phyloP scores from a whole-genome alignment of 305 asterid species.

The Rubia occidens region DNA sequence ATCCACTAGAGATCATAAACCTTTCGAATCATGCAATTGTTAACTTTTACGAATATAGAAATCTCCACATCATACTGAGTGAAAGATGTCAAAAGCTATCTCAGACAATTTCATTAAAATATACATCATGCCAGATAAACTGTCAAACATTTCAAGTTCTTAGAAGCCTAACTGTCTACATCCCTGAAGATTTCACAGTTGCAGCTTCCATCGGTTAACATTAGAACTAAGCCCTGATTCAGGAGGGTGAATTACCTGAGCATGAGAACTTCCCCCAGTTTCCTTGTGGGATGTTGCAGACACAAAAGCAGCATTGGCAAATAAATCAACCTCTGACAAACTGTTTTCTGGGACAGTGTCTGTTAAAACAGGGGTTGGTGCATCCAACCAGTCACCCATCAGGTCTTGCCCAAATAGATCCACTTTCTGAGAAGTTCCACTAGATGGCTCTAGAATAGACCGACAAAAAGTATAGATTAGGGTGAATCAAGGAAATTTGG shows the following conservation, averaged over 20 bases:
- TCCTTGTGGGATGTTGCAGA: constrained; percentile 54
- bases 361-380: constrained; percentile 36
- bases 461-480: constrained; percentile 5
- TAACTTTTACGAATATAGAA: background rate
- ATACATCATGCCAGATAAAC: background rate
- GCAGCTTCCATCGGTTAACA: background rate
- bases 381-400: constrained; percentile 71
- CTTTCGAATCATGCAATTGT: background rate
- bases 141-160: background rate
- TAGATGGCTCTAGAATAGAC: constrained; percentile 53
- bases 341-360: constrained; percentile 33
- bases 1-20: background rate
- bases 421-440: constrained; percentile 54
- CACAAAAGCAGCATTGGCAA: constrained; percentile 84
- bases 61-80: background rate
- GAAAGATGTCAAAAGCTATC: background rate
- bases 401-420: constrained; percentile 75
- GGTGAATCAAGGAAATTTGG: background rate
- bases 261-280: constrained; percentile 29
- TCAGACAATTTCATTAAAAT: background rate
- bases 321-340: constrained; percentile 71
- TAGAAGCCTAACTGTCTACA: background rate
- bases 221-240: background rate
- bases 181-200: background rate
- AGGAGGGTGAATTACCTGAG: constrained; percentile 42